Percentiles rank a stretch among this genome's conserved stretches.
These are phyloP conservation scores for Blastobotrys petasosporus DNA, from an alignment of 1,139 yeast species.

Conservation along the genomic window DNA sequence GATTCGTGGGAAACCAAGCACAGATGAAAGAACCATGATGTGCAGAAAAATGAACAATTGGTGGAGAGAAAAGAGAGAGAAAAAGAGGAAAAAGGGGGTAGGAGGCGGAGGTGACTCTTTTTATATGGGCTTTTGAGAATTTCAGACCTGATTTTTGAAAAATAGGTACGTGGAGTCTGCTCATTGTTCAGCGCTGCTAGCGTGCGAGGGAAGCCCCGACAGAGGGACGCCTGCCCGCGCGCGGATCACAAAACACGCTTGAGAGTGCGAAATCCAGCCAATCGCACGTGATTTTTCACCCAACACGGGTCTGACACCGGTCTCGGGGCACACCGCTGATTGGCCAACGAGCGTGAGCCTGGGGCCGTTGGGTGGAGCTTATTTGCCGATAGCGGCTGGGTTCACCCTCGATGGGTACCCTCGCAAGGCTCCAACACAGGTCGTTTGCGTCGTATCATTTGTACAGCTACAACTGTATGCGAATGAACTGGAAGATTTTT, in stretches of 20 bases:
- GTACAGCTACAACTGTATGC: neutral
- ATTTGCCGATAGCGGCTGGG: no score
- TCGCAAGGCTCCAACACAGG: conserved; percentile 2
- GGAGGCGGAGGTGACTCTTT: conserved; percentile 8
- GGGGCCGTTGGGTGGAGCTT: no score
- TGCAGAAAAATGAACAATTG: conserved; percentile 3
- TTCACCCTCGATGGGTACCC: neutral
- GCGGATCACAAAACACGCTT: conserved; percentile 2
- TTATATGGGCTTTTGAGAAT: neutral
- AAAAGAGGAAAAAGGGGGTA: conserved; percentile 1
- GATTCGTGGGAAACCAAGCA: conserved; percentile 98
- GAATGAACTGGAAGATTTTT: no score
- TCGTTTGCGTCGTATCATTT: neutral
- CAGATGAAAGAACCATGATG: conserved; percentile 87
- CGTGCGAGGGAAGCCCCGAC: no score
- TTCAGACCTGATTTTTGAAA: neutral
- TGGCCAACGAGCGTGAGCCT: neutral
- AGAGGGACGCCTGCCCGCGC: no score
- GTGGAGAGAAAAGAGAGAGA: conserved; percentile 1
- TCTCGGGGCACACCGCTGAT: neutral
- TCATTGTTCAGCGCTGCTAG: neutral
- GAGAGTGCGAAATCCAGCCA: neutral
- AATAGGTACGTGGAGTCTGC: neutral
- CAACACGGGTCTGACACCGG: neutral
- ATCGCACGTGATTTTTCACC: conserved; percentile 10